phyloP scores from a whole-genome alignment of 495 filamentous ascomycete genomes.

The Acidiella bohemica region DNA sequence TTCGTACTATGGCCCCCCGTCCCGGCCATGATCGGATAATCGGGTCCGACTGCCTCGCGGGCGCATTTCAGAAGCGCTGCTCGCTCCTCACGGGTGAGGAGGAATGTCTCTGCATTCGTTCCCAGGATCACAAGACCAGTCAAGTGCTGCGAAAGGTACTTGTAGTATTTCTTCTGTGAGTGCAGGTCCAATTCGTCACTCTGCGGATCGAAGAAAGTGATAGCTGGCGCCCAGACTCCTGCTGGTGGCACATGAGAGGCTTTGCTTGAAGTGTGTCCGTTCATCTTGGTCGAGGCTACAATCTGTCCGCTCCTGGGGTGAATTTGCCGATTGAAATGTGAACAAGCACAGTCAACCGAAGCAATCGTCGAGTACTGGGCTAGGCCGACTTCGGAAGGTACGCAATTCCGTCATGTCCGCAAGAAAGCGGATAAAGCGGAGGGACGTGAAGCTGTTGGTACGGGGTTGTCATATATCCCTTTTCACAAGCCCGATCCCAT shows the following conservation, averaged over 20 bases:
- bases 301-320: no score
- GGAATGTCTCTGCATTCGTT: slow-evolving; percentile 24
- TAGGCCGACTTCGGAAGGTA: slow-evolving; percentile 13
- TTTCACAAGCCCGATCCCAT: no score
- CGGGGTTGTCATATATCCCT: no score
- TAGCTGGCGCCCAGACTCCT: slow-evolving; percentile 21
- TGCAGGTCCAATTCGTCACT: slow-evolving; percentile 19
- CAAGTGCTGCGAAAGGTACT: slow-evolving; percentile 22
- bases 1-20: slow-evolving; percentile 49
- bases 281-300: slow-evolving; percentile 14
- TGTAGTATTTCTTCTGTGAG: slow-evolving; percentile 21
- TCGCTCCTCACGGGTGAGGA: slow-evolving; percentile 23
- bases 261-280: slow-evolving; percentile 12
- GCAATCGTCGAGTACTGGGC: background rate
- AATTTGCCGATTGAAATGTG: no score
- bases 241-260: slow-evolving; percentile 13
- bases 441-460: no score
- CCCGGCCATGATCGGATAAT: slow-evolving; percentile 22
- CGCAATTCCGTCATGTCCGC: background rate
- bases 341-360: no score
- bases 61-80: slow-evolving; percentile 16
- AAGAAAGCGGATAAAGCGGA: background rate
- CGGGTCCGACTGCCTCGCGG: slow-evolving; percentile 17
- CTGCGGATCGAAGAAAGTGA: slow-evolving; percentile 23
- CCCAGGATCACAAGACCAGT: slow-evolving; percentile 24